phyloP scores from a whole-genome alignment of 805 yeast genomes.

The Kuraishia molischiana region DNA sequence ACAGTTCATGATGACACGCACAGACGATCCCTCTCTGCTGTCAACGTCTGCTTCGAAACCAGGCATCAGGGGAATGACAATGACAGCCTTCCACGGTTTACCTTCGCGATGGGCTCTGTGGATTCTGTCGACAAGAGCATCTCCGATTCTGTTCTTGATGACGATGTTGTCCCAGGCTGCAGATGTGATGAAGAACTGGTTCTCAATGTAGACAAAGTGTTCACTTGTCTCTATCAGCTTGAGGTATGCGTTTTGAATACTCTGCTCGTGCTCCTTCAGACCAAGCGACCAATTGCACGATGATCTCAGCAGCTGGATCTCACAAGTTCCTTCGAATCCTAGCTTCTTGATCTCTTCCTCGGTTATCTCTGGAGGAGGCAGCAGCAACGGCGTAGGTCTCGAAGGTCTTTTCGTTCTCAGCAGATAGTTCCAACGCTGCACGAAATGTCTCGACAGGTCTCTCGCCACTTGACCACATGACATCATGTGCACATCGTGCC shows the following conservation, averaged over 20 bases:
- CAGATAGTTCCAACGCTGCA: conserved; percentile 94
- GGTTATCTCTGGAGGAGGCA: conserved; percentile 87
- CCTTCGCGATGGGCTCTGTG: conserved; percentile 75
- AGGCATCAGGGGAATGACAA: conserved; percentile 93
- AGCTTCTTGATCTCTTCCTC: conserved; percentile 55
- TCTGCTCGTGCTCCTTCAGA: conserved; percentile 70
- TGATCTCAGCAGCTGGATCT: conserved; percentile 81
- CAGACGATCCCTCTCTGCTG: conserved; percentile 88
- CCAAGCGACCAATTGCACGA: conserved; percentile 94
- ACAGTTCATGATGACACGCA: conserved; percentile 92
- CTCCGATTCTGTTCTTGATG: conserved; percentile 84
- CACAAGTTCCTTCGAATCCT: conserved; percentile 77
- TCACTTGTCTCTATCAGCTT: conserved; percentile 86
- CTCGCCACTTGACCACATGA: conserved; percentile 91
- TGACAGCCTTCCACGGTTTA: conserved; percentile 80
- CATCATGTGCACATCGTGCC: conserved; percentile 99
- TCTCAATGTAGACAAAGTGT: conserved; percentile 90
- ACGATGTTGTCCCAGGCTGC: conserved; percentile 76
- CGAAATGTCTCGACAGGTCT: conserved; percentile 88
- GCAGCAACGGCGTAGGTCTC: conserved; percentile 79
- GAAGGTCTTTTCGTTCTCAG: conserved; percentile 92
- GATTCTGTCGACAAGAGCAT: conserved; percentile 95
- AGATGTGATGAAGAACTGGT: conserved; percentile 91
- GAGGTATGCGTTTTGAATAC: conserved; percentile 88
- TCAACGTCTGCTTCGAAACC: conserved; percentile 94